Evolutionary conservation across 345 rosid genomes (phyloP).

Genomic region (Lepidium africanum): DNA sequence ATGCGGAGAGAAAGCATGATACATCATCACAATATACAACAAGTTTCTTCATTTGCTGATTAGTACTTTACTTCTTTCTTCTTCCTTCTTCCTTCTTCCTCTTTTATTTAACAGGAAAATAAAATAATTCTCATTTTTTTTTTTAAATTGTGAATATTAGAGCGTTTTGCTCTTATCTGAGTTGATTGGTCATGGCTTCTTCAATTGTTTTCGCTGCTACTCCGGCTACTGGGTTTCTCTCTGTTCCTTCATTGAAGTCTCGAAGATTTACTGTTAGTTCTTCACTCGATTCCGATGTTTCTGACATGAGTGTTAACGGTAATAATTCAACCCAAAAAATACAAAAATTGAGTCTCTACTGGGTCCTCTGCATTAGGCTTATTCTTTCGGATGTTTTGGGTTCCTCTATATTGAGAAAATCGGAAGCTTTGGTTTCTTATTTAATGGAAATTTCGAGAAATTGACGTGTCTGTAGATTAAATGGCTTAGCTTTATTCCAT

Average conservation of each 20-base stretch:
- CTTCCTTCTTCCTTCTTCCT: constrained; percentile 9
- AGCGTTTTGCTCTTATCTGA: constrained; percentile 7
- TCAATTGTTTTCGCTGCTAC: constrained; percentile 57
- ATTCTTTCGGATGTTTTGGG: constrained; percentile 10
- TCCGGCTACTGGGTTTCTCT: constrained; percentile 39
- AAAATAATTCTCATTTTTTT: not conserved
- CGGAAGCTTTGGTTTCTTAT: not conserved
- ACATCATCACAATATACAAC: constrained; percentile 1
- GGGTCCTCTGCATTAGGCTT: not conserved
- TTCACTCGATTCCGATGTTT: constrained; percentile 70
- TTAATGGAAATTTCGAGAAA: not conserved
- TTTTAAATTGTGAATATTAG: not conserved
- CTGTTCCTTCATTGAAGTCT: constrained; percentile 29
- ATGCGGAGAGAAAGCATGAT: constrained; percentile 22
- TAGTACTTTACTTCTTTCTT: not conserved
- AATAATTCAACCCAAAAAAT: not conserved
- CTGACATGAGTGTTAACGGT: constrained; percentile 97
- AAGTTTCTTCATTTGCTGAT: not conserved
- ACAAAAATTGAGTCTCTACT: not conserved
- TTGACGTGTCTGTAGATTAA: not conserved
- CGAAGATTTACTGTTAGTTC: constrained; percentile 46
- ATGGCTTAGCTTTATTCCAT: not conserved
- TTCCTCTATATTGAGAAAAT: not conserved
- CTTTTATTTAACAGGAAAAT: not conserved
- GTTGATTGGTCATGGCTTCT: constrained; percentile 55